Evolutionary conservation across 1,139 yeast genomes (phyloP).

Genomic region (Candida freyschussii): DNA sequence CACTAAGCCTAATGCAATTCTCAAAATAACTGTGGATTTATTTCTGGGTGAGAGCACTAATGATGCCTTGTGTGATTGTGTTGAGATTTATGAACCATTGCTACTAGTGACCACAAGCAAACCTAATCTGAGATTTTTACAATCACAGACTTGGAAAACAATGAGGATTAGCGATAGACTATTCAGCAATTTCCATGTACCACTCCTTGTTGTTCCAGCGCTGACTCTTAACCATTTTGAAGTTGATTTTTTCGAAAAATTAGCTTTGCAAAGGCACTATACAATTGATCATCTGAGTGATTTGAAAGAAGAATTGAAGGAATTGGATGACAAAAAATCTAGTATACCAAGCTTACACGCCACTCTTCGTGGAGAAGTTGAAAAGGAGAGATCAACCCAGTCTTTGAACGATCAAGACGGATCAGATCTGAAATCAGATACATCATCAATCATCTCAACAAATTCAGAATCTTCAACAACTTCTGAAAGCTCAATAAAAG

Average conservation of each 20-base stretch:
- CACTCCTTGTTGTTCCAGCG: conserved; percentile 65
- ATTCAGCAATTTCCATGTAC: conserved; percentile 61
- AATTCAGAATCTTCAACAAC: background rate
- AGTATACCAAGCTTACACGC: conserved; percentile 1
- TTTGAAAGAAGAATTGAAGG: conserved; percentile 6
- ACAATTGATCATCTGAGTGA: conserved; percentile 1
- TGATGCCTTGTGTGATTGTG: conserved; percentile 52
- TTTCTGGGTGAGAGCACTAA: conserved; percentile 11
- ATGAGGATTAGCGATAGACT: conserved; percentile 58
- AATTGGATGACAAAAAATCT: conserved; percentile 4
- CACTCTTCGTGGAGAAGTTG: too few relatives aligned
- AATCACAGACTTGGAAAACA: conserved; percentile 57
- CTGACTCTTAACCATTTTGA: conserved; percentile 57
- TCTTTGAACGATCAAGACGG: too few relatives aligned
- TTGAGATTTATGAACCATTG: conserved; percentile 59
- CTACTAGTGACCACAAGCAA: conserved; percentile 60
- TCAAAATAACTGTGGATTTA: conserved; percentile 57
- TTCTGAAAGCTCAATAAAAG: background rate
- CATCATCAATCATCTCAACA: too few relatives aligned
- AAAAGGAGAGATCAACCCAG: too few relatives aligned
- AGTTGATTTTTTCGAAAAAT: conserved; percentile 25
- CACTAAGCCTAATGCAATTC: conserved; percentile 38
- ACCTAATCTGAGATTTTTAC: conserved; percentile 44
- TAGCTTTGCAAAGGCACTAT: conserved; percentile 5
- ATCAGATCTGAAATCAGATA: too few relatives aligned